Conservation (phyloP, 2,329 filamentous ascomycete species). For the Calycina marina region DNA sequence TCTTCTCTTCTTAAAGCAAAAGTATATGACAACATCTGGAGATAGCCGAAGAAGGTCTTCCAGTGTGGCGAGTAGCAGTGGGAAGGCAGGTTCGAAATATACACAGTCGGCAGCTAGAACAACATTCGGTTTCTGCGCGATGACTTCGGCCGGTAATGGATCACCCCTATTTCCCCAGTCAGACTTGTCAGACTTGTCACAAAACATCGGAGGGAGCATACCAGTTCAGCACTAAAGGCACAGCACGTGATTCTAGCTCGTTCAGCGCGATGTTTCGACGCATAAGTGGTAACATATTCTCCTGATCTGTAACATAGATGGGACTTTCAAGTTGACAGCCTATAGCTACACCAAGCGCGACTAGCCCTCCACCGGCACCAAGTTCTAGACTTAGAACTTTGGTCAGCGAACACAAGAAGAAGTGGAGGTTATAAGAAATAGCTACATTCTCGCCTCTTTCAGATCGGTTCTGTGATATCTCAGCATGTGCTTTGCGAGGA, state of each 20-base stretch:
- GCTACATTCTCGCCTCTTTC: conserved; percentile 55
- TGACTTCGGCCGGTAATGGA: conserved; percentile 36
- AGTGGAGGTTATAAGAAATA: conserved; percentile 9
- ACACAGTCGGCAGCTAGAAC: conserved; percentile 94
- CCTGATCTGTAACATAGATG: conserved; percentile 77
- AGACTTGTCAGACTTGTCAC: conserved; percentile 1
- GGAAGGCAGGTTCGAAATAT: conserved; percentile 93
- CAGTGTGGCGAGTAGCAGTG: conserved; percentile 68
- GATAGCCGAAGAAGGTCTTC: conserved; percentile 59
- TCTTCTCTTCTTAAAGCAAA: conserved; percentile 91
- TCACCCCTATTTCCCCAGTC: conserved; percentile 36
- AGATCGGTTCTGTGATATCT: conserved; percentile 53
- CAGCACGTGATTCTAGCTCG: conserved; percentile 44
- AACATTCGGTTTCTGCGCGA: conserved; percentile 52
- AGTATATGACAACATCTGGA: conserved; percentile 49
- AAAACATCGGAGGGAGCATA: conserved; percentile 29
- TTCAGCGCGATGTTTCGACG: conserved; percentile 78
- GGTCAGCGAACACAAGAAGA: neutral
- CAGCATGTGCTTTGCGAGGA: conserved; percentile 75
- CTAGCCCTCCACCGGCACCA: conserved; percentile 80
- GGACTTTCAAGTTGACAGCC: conserved; percentile 37
- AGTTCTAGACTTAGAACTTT: conserved; percentile 57
- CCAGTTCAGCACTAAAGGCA: conserved; percentile 70
- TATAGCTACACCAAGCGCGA: conserved; percentile 49
- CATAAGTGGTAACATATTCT: conserved; percentile 77